Evolutionary conservation across 176 grass and related monocot genomes (phyloP).

Genomic region (Musa itinerans): DNA sequence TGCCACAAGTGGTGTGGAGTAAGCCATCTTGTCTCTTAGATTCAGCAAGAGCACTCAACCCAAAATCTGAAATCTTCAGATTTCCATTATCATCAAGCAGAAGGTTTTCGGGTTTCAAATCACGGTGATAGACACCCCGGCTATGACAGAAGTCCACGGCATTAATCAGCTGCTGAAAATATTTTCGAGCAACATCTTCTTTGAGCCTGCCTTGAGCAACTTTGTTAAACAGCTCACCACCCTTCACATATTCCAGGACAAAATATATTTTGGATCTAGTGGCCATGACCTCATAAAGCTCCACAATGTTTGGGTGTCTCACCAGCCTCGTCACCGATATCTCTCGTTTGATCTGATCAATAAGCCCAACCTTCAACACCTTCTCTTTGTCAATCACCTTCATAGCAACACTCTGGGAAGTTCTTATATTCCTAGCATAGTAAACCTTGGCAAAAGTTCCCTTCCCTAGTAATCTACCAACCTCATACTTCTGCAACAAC

Average conservation of each 20-base stretch:
- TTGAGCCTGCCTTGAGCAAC: constrained; percentile 11
- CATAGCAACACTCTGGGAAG: constrained; percentile 7
- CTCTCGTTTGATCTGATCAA: constrained; percentile 16
- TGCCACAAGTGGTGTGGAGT: constrained; percentile 16
- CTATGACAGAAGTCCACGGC: constrained; percentile 12
- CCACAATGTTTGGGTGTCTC: constrained; percentile 6
- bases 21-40: constrained; percentile 16
- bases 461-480: constrained; percentile 13
- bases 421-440: constrained; percentile 10
- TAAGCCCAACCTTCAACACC: constrained; percentile 10
- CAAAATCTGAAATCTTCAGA: constrained; percentile 16
- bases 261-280: constrained; percentile 11
- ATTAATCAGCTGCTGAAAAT: constrained; percentile 8
- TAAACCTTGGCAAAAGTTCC: constrained; percentile 15
- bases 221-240: constrained; percentile 16
- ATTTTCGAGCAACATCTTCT: constrained; percentile 14
- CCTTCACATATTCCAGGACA: constrained; percentile 9
- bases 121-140: constrained; percentile 14
- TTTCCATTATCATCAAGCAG: constrained; percentile 12
- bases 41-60: constrained; percentile 11
- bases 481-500: constrained; percentile 13
- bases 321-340: constrained; percentile 9
- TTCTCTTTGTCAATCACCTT: constrained; percentile 17
- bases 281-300: constrained; percentile 19
- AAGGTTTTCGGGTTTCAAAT: constrained; percentile 15